Evolutionary conservation across 2,329 filamentous ascomycete genomes (phyloP), one percentile per base, ranked within the genome.

Genomic region (Arthrobotrys sinensis): DNA sequence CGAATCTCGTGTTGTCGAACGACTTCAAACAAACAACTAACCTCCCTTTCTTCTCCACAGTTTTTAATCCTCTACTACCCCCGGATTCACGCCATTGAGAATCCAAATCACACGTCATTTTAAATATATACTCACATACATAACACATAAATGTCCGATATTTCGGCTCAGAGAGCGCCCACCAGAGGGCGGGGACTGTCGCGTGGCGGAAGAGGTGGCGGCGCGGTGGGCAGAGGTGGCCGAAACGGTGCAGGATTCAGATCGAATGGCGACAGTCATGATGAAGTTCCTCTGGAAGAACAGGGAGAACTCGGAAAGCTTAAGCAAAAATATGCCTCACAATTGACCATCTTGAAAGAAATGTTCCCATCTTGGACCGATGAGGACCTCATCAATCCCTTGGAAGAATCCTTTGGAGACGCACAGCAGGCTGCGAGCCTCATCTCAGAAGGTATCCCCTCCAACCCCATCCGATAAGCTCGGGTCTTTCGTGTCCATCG

Each of bases 331-430:
- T 96, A 97, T 84, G 89, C 92, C 83, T 87, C 87, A 83, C 93
- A 95, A 86, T 89, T 97, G 82, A 88, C 88, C 80, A 90, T 91
- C 83, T 90, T 99, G 84, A 94, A 93, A 86, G 94, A 97, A 85
- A 91, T 98, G 87, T 97, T 97, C 87, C 90, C 93, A 77, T 92
- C 94, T 85, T 98, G 95, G 96, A 95, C 94, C 82, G 93, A 97
- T 83, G 93, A 94, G 85, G 95, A 98, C 85, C 90, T 98, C 80
- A 90, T 98, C 80, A 96, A 96, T 84, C 94, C 94, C 80, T 88
- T 99, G 77, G 90, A 97, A 85, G 96, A 99, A 87, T 92, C 91
- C 71, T 89, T 93, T 82, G 93, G 92, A 82, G 92, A 96, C 85
- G 87, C 93, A 82, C 89, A 92, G 82, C 86, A 89, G 82, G 90